A percentile compares a stretch with the other conserved stretches of the same genome.
Conservation (phyloP, 2,329 filamentous ascomycete genomes). For the Aureobasidium sp. region DNA sequence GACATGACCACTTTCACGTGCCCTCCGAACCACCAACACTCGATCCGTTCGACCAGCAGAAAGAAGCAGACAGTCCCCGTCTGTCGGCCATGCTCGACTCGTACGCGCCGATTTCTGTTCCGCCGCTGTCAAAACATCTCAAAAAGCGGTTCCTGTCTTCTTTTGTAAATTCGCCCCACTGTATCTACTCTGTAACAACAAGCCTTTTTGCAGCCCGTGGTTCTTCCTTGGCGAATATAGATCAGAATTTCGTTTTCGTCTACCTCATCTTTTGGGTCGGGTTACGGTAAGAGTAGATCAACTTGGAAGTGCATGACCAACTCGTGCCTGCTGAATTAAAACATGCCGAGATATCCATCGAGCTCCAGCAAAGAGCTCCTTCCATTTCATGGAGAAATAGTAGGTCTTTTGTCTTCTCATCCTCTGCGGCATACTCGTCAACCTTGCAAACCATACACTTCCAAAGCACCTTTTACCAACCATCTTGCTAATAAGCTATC, state of each 20-base stretch:
- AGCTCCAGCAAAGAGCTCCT: neutral
- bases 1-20: conserved; percentile 3
- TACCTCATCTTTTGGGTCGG: neutral
- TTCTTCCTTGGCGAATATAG: conserved; percentile 14
- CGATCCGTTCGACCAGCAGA: neutral
- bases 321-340: neutral
- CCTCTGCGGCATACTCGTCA: too few relatives aligned
- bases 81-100: neutral
- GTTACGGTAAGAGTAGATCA: too few relatives aligned
- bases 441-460: too few relatives aligned
- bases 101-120: neutral
- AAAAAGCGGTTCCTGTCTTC: neutral
- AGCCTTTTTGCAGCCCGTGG: neutral
- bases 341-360: too few relatives aligned
- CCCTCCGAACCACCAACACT: neutral
- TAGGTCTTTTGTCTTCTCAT: too few relatives aligned
- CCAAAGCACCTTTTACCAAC: neutral
- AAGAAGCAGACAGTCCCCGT: neutral
- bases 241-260: conserved; percentile 12
- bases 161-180: neutral
- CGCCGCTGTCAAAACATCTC: neutral
- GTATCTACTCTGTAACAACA: conserved; percentile 18
- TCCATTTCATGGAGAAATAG: too few relatives aligned
- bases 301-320: neutral
- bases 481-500: neutral